Percentiles rank a stretch among this genome's conserved stretches.
Evolutionary conservation across 176 grass and related monocot species (phyloP).

Genomic region (Elaeis guineensis): DNA sequence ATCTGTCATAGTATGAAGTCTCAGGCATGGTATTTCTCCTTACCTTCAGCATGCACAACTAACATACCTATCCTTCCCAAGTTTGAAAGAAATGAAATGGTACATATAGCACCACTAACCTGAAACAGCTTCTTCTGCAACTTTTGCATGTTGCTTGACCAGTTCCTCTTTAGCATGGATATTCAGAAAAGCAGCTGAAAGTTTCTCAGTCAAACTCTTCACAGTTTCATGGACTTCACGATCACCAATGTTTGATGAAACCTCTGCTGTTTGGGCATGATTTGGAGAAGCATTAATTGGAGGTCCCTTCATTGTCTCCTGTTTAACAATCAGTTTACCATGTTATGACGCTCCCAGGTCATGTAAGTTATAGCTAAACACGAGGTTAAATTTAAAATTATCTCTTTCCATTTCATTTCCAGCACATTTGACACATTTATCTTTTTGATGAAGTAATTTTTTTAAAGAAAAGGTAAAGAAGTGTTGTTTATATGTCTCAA

Average conservation of each 20-base stretch:
- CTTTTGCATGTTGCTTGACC: slow-evolving; percentile 91
- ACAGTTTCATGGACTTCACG: slow-evolving; percentile 40
- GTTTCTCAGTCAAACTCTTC: slow-evolving; percentile 76
- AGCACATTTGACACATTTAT: too few relatives aligned
- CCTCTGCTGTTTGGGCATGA: slow-evolving; percentile 38
- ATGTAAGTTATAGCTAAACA: too few relatives aligned
- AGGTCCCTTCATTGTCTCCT: slow-evolving; percentile 30
- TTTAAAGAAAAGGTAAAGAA: too few relatives aligned
- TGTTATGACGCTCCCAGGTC: too few relatives aligned
- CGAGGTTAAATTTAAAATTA: too few relatives aligned
- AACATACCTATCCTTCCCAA: not conserved
- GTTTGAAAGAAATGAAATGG: not conserved
- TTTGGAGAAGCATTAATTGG: slow-evolving; percentile 31
- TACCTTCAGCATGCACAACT: not conserved
- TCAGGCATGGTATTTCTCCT: too few relatives aligned
- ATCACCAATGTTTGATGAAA: slow-evolving; percentile 32
- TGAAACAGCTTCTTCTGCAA: slow-evolving; percentile 94
- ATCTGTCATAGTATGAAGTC: too few relatives aligned
- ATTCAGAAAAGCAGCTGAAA: slow-evolving; percentile 70
- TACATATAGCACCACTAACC: slow-evolving; percentile 26
- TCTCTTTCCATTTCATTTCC: too few relatives aligned
- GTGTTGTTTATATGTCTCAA: too few relatives aligned
- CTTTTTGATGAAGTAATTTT: too few relatives aligned
- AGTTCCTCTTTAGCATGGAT: slow-evolving; percentile 85
- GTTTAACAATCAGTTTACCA: slow-evolving; percentile 19